A percentile compares a stretch with the other conserved stretches of the same genome.
Conservation (phyloP, 2,329 filamentous ascomycete species). For the Pyricularia sp. region DNA sequence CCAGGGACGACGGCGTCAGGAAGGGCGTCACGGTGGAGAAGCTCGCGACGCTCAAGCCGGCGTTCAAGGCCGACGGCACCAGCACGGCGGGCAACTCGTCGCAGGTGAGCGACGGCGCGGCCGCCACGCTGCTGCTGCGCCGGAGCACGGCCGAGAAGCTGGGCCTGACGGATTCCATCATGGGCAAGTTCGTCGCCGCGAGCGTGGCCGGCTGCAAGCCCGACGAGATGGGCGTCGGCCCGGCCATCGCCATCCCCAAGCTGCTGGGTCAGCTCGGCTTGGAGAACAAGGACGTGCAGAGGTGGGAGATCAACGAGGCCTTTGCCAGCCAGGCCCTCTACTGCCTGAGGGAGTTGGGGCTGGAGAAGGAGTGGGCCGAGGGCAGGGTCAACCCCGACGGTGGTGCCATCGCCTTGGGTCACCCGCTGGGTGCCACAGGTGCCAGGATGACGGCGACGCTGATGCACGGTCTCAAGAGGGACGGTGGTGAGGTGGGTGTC, state of each 20-base stretch:
- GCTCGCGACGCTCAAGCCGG: conserved; percentile 70
- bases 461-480: conserved; percentile 51
- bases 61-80: conserved; percentile 60
- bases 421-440: conserved; percentile 81
- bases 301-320: conserved; percentile 92
- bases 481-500: conserved; percentile 64
- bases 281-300: conserved; percentile 52
- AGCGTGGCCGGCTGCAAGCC: conserved; percentile 66
- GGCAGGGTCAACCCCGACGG: conserved; percentile 81
- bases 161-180: conserved; percentile 54
- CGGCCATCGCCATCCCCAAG: conserved; percentile 74
- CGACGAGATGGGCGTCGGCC: conserved; percentile 90
- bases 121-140: conserved; percentile 72
- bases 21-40: conserved; percentile 53
- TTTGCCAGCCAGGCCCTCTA: conserved; percentile 56
- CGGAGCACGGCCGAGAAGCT: conserved; percentile 65
- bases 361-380: conserved; percentile 48
- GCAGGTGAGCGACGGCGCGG: conserved; percentile 81
- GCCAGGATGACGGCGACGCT: conserved; percentile 68
- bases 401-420: conserved; percentile 86
- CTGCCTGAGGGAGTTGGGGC: conserved; percentile 56
- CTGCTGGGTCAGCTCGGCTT: conserved; percentile 60
- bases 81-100: conserved; percentile 78
- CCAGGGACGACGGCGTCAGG: conserved; percentile 72
- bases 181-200: conserved; percentile 72